Evolutionary conservation across 1,284 basidiomycete species (phyloP), one percentile per base, ranked within the genome.

Genomic region (Phenoliferia sp.): DNA sequence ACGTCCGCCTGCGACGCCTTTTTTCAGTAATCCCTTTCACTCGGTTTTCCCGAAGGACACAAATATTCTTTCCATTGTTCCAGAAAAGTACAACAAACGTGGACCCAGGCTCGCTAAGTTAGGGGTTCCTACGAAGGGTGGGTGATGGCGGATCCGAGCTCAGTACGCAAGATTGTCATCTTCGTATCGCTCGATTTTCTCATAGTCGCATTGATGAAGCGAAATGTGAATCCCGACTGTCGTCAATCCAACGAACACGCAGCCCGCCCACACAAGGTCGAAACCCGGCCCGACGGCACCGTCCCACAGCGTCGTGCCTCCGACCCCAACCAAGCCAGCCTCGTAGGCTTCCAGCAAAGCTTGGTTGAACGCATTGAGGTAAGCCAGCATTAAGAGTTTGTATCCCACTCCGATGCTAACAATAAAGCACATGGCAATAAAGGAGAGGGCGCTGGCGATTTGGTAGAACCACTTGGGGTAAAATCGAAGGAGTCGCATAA

Each of bases 131-230:
- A n/a, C n/a, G n/a, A n/a, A n/a, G n/a, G n/a, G n/a, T n/a, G n/a
- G n/a, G n/a, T n/a, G n/a, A n/a, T n/a, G n/a, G n/a, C n/a, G n/a
- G n/a, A n/a, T n/a, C n/a, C n/a, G n/a, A n/a, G n/a, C n/a, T n/a
- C n/a, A n/a, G n/a, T n/a, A n/a, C n/a, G n/a, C n/a, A n/a, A n/a
- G n/a, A n/a, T n/a, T n/a, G n/a, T n/a, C n/a, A n/a, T 44, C 39
- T 22, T 22, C 39, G 39, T 44, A 44, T 22, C 39, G 39, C 61
- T 69, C 67, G 22, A 73, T 69, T 52, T 39, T 39, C 59, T 69
- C 67, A 62, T 73, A 67, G 19, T 71, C 22, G 2, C 67, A 67
- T 52, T 73, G 68, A 57, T 67, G 65, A 39, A 73, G 26, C 32
- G 67, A 59, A n/a, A 69, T 34, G 48, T 66, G 66, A 44, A 66